Percentiles rank a stretch among this genome's conserved stretches.
phyloP scores from a whole-genome alignment of 1,284 basidiomycete genomes.

The Dichomitus squalens region DNA sequence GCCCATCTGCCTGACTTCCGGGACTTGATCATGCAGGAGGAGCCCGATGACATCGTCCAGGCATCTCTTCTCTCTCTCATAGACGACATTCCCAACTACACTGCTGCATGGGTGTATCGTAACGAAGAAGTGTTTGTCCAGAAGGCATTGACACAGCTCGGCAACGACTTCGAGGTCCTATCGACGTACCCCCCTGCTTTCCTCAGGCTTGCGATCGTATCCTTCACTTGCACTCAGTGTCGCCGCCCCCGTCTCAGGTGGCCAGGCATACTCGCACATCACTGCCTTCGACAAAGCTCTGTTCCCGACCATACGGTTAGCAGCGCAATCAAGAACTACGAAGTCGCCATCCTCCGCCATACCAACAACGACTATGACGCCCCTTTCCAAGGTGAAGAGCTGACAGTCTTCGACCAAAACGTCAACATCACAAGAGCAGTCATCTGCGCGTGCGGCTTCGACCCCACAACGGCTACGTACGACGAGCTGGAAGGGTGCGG shows the following conservation, averaged over 20 bases:
- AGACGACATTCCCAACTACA: neutral
- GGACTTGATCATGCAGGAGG: neutral
- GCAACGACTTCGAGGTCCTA: neutral
- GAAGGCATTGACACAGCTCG: neutral
- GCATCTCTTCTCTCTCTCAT: neutral
- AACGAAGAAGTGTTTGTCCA: neutral
- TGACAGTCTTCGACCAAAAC: neutral
- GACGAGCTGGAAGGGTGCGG: conserved; percentile 45
- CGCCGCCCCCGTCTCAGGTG: neutral
- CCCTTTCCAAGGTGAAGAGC: neutral
- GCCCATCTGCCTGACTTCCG: neutral
- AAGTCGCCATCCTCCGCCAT: neutral
- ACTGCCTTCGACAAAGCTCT: neutral
- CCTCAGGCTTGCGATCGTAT: neutral
- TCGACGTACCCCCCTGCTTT: neutral
- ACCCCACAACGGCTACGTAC: conserved; percentile 42
- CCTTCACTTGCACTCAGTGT: neutral
- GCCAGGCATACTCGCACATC: neutral
- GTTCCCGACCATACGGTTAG: neutral
- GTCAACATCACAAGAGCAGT: conserved; percentile 34
- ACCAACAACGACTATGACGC: neutral
- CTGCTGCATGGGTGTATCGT: neutral
- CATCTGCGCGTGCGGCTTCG: conserved; percentile 39
- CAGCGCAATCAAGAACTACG: neutral
- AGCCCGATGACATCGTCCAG: neutral